phyloP scores from a whole-genome alignment of 2,329 filamentous ascomycete genomes.

The Aspergillus brasiliensis region DNA sequence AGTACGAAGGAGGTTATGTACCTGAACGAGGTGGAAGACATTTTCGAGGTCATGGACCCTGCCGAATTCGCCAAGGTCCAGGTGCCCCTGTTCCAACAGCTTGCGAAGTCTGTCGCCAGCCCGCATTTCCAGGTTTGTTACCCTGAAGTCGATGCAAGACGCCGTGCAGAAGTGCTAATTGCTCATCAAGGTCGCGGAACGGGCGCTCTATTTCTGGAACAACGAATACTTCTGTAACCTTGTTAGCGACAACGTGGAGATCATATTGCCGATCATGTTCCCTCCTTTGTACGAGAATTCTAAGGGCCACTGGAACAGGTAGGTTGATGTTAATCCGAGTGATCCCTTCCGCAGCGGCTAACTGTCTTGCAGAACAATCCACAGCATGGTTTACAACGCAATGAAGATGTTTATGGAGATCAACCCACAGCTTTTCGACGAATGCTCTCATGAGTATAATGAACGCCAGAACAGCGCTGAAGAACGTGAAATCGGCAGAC shows the following conservation, averaged over 20 bases:
- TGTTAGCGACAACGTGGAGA: constrained; percentile 97
- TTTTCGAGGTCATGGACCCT: constrained; percentile 99
- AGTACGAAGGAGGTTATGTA: constrained; percentile 99
- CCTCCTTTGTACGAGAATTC: constrained; percentile 97
- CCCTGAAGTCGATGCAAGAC: not conserved
- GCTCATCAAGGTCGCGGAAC: constrained; percentile 74
- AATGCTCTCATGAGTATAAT: constrained; percentile 97
- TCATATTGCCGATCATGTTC: constrained; percentile 99
- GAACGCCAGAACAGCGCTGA: constrained; percentile 91
- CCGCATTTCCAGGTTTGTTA: constrained; percentile 82
- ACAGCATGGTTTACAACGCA: constrained; percentile 99
- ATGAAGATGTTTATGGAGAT: constrained; percentile 99
- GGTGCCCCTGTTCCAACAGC: constrained; percentile 93
- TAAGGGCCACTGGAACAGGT: constrained; percentile 99
- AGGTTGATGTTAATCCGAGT: constrained; percentile 34
- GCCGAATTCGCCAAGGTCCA: constrained; percentile 98
- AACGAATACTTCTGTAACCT: constrained; percentile 99
- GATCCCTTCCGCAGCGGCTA: not conserved
- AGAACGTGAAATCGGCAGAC: constrained; percentile 77
- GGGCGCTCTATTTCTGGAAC: constrained; percentile 99
- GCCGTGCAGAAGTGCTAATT: constrained; percentile 13
- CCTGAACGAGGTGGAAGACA: constrained; percentile 97
- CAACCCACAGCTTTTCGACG: constrained; percentile 96
- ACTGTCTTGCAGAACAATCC: constrained; percentile 79
- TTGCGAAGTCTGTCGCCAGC: constrained; percentile 96